A percentile compares a stretch with the other conserved stretches of the same genome.
phyloP scores from a whole-genome alignment of 371 early-diverging fungal genomes.

The Mucor mucedo region DNA sequence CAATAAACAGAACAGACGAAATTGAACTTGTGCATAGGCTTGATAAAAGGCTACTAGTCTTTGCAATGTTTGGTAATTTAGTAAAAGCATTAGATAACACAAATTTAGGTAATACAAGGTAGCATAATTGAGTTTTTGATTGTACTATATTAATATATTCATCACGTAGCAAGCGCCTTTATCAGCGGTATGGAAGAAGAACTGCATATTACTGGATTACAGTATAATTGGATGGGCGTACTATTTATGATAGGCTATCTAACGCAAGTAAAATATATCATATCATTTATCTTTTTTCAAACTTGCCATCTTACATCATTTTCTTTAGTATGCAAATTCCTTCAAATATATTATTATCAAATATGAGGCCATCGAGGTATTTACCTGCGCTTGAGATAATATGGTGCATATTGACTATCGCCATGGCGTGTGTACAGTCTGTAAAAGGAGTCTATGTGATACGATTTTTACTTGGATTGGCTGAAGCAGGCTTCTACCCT shows the following conservation, averaged over 20 bases:
- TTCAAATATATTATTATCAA: conserved; percentile 64
- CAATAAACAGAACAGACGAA: conserved; percentile 23
- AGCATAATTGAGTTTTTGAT: neutral
- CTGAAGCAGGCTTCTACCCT: conserved; percentile 70
- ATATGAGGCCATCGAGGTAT: conserved; percentile 55
- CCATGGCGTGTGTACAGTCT: conserved; percentile 66
- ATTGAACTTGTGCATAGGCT: conserved; percentile 35
- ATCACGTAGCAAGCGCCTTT: conserved; percentile 43
- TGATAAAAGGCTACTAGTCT: conserved; percentile 41
- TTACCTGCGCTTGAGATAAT: conserved; percentile 54
- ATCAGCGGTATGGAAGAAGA: conserved; percentile 62
- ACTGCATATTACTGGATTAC: conserved; percentile 35
- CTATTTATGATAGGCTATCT: conserved; percentile 51
- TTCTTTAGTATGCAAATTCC: conserved; percentile 59
- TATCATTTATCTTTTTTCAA: neutral
- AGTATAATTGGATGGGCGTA: conserved; percentile 55
- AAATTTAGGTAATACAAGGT: conserved; percentile 37
- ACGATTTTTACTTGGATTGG: conserved; percentile 62
- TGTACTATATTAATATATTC: neutral
- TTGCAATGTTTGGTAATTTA: conserved; percentile 54
- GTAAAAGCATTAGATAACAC: conserved; percentile 49
- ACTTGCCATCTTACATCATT: neutral
- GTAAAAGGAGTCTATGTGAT: conserved; percentile 51
- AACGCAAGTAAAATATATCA: conserved; percentile 27
- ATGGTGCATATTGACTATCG: conserved; percentile 62